A percentile compares a stretch with the other conserved stretches of the same genome.
phyloP scores from a whole-genome alignment of 192 early-diverging fungal species.

The Backusella psychrophila region DNA sequence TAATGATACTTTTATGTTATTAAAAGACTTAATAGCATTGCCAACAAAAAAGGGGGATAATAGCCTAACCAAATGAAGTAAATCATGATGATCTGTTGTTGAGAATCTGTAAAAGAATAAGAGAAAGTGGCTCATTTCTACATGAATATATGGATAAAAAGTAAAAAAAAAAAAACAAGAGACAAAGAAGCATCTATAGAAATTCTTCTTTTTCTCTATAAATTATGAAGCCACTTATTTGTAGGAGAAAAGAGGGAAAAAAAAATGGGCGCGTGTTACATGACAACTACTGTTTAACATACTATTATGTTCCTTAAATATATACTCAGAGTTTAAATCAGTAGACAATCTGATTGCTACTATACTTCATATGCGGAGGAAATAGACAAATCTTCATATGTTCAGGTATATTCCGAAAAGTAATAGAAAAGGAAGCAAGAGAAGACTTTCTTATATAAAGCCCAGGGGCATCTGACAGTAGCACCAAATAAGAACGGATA shows the following conservation, averaged over 20 bases:
- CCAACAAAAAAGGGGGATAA: background rate
- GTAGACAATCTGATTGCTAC: background rate
- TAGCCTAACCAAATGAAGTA: background rate
- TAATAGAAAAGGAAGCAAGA: background rate
- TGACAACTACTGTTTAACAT: background rate
- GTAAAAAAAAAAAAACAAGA: background rate
- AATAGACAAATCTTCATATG: background rate
- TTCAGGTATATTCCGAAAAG: background rate
- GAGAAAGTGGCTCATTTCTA: background rate
- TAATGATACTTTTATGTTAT: background rate
- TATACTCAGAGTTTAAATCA: background rate
- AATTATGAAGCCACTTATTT: background rate
- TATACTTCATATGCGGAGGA: background rate
- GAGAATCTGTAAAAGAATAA: background rate
- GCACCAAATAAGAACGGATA: background rate
- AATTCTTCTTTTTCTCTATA: background rate
- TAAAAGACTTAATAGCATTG: background rate
- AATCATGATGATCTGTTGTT: background rate
- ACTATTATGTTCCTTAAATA: background rate
- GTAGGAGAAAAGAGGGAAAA: background rate
- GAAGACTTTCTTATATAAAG: background rate
- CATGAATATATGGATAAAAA: too few species aligned
- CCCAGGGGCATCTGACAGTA: conserved; percentile 10
- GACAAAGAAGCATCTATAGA: background rate
- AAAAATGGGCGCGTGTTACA: background rate